phyloP scores from a whole-genome alignment of 2,329 filamentous ascomycete genomes.

The Emmonsia crescens region DNA sequence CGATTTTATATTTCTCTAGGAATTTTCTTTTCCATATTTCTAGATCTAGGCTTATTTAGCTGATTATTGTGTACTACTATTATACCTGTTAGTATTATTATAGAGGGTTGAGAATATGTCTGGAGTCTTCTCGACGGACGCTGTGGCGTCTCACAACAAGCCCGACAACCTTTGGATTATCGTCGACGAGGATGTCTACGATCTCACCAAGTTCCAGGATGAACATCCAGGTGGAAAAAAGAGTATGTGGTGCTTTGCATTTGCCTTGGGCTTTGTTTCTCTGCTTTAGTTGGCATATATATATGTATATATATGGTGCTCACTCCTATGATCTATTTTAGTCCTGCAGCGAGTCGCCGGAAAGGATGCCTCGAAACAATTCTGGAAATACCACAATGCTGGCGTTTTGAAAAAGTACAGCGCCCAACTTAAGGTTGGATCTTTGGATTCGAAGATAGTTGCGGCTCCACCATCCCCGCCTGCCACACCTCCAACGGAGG shows the following conservation, averaged over 20 bases:
- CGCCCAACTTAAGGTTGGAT: conserved; percentile 51
- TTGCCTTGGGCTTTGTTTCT: background rate
- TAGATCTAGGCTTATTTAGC: too few species aligned
- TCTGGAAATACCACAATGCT: conserved; percentile 56
- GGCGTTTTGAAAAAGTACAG: conserved; percentile 53
- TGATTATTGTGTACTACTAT: background rate
- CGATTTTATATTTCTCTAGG: too few species aligned
- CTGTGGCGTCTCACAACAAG: conserved; percentile 90
- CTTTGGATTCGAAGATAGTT: conserved; percentile 74
- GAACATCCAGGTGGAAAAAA: conserved; percentile 74
- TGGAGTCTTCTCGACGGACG: conserved; percentile 69
- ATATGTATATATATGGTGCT: background rate
- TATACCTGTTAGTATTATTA: background rate
- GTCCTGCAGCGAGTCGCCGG: conserved; percentile 55
- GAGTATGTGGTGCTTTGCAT: conserved; percentile 37
- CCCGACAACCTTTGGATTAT: conserved; percentile 75
- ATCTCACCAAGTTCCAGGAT: conserved; percentile 78
- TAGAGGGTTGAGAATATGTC: conserved; percentile 55
- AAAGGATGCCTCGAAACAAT: conserved; percentile 58
- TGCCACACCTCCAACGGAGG: conserved; percentile 35
- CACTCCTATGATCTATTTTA: conserved; percentile 20
- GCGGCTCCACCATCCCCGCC: conserved; percentile 36
- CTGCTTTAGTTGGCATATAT: background rate
- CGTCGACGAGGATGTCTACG: conserved; percentile 91
- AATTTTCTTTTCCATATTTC: too few species aligned